Base-by-base conservation (phyloP, 495 filamentous ascomycete genomes). In the Penicillium salamii region DNA sequence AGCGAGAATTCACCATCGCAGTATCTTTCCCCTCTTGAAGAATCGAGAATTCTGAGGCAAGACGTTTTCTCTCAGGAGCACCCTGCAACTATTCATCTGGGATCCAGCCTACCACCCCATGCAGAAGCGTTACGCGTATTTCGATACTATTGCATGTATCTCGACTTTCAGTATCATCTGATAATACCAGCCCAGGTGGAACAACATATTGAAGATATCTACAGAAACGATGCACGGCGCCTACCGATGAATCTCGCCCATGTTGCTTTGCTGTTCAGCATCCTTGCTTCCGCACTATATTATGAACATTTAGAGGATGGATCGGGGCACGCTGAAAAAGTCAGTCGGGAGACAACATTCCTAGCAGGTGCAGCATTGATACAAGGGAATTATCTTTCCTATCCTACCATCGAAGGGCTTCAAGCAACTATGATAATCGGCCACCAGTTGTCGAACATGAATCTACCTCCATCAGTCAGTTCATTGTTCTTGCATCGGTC, bases 401-500 rank as follows among this genome's bases (percentile, higher is more conserved):
- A 62, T 36, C 71, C 73, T 0, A 74, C 60, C 1, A 46, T 74
- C n/a, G 67, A 75, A 40, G 75, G 73, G 5, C 51, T 78, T 5
- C 75, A 78, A 43, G 75, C 73, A 7, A 54, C 65, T n/a, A 66
- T 76, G 50, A 62, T 78, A 2, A 59, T 77, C 2, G 42, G 42
- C 7, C 67, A 70, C 39, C 49, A 69, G 51, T 33, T 68, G 26
- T 66, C 65, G 7, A 64, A 55, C n/a, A 35, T 60, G 15, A 61
- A 55, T 12, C 52, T 55, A 5, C 50, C 55, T 6, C 41, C 67
- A 5, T 62, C 63, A 0, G 61, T 71, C 13, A 58, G 66, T 23
- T 46, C 59, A 0, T 56, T 72, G 2, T 75, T 74, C 47, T 18
- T 63, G 1, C 61, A 66, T 32, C 64, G 67, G 0, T 33, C 58